Conservation (phyloP, 441 rosid genomes). For the Erodium texanum region DNA sequence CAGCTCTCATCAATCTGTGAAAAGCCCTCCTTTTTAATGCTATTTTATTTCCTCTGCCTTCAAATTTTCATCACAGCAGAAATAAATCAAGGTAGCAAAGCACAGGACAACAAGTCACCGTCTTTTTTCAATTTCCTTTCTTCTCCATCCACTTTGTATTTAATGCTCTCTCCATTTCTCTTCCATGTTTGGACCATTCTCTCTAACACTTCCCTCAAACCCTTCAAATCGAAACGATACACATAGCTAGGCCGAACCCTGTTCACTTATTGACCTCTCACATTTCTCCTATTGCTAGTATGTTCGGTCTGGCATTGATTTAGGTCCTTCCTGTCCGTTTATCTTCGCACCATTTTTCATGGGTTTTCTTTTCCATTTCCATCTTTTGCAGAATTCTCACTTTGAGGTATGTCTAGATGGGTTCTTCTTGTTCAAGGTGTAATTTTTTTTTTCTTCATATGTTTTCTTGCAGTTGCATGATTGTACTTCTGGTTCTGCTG, state of each 20-base stretch:
- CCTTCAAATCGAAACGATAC: background rate
- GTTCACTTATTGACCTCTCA: background rate
- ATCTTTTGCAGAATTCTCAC: background rate
- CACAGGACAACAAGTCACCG: background rate
- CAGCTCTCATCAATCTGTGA: constrained; percentile 10
- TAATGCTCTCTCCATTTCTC: background rate
- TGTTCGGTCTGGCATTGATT: background rate
- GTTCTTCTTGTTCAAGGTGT: background rate
- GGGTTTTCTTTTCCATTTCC: background rate
- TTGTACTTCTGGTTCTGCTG: background rate
- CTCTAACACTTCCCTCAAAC: background rate
- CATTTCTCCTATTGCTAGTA: background rate
- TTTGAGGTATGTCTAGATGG: background rate
- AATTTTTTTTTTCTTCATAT: background rate
- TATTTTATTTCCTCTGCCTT: background rate
- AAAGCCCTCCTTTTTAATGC: background rate
- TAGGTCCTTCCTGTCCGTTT: background rate
- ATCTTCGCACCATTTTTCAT: background rate
- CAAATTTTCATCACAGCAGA: background rate
- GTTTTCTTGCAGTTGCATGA: background rate
- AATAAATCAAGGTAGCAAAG: background rate
- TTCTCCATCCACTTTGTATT: background rate
- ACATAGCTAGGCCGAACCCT: background rate
- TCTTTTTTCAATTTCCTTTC: background rate
- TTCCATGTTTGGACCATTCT: background rate